phyloP scores from a whole-genome alignment of 768 basidiomycete species.

The Hericium alpestre region DNA sequence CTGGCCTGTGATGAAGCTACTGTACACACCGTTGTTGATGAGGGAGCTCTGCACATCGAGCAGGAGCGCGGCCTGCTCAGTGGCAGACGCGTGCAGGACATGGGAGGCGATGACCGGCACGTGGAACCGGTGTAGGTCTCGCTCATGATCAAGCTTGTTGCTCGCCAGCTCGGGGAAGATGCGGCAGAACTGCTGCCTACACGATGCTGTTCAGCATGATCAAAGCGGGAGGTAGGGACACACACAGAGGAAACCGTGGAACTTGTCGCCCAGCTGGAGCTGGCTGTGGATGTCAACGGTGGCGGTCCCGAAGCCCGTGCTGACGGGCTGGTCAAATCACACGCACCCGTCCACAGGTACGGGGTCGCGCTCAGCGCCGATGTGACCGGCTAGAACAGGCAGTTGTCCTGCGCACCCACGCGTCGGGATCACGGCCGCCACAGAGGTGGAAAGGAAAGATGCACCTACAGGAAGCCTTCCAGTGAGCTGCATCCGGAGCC shows the following conservation, averaged over 20 bases:
- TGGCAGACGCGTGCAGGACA: conserved; percentile 5
- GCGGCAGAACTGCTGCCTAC: conserved; percentile 3
- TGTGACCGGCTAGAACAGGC: conserved; percentile 18
- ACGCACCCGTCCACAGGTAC: conserved; percentile 8
- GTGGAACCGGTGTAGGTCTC: background rate
- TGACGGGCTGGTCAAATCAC: conserved; percentile 9
- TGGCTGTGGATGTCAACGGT: background rate
- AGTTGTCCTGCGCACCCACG: conserved; percentile 77
- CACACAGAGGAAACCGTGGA: background rate
- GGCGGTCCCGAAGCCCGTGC: background rate
- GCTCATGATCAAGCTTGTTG: conserved; percentile 1
- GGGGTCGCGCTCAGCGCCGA: conserved; percentile 1
- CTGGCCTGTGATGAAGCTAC: background rate
- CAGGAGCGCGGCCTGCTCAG: conserved; percentile 4
- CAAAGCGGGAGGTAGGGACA: background rate
- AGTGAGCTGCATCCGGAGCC: conserved; percentile 67
- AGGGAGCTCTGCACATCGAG: conserved; percentile 6
- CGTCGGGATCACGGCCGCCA: too few species aligned
- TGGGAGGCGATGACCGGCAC: conserved; percentile 10
- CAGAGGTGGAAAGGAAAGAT: too few species aligned
- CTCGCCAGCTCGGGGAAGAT: conserved; percentile 8
- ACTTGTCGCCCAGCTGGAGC: background rate
- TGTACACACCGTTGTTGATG: conserved; percentile 11
- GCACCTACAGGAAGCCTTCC: conserved; percentile 54
- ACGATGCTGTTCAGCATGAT: background rate